phyloP scores from a whole-genome alignment of 192 early-diverging fungal species.

The Coemansia sp. region DNA sequence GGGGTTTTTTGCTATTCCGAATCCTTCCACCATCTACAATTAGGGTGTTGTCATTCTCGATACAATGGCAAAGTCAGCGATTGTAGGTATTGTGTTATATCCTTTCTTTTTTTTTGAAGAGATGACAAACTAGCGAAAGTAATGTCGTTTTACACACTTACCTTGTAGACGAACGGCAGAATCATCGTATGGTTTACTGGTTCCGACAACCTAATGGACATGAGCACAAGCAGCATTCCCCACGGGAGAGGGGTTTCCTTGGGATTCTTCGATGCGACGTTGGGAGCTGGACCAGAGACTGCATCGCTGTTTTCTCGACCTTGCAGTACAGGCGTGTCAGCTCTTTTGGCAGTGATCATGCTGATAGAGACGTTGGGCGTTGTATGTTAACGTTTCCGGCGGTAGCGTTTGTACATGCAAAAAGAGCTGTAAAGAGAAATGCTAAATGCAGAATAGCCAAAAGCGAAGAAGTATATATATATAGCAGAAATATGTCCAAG shows the following conservation, averaged over 20 bases:
- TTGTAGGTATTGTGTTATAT: background rate
- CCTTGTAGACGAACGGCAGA: constrained; percentile 85
- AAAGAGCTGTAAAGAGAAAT: too few relatives aligned
- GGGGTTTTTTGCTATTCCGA: constrained; percentile 63
- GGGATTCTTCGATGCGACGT: background rate
- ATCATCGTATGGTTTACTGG: constrained; percentile 74
- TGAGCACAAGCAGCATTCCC: constrained; percentile 30
- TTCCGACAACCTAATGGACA: constrained; percentile 57
- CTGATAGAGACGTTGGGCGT: background rate
- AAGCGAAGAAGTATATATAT: too few relatives aligned
- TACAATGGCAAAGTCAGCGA: background rate
- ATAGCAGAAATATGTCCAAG: too few relatives aligned
- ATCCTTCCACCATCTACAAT: constrained; percentile 60
- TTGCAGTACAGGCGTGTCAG: background rate
- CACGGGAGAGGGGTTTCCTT: constrained; percentile 53
- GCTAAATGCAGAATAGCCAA: too few relatives aligned
- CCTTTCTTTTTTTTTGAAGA: background rate
- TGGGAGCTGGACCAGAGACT: background rate
- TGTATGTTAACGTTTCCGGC: too few relatives aligned
- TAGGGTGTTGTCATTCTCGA: too few relatives aligned
- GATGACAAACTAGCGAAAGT: too few relatives aligned
- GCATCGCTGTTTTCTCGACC: background rate
- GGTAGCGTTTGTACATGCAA: too few relatives aligned
- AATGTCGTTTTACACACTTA: background rate
- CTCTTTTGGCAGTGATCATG: background rate